Conservation (phyloP, 2,329 filamentous ascomycete species). For the Rugonectria rugulosa region DNA sequence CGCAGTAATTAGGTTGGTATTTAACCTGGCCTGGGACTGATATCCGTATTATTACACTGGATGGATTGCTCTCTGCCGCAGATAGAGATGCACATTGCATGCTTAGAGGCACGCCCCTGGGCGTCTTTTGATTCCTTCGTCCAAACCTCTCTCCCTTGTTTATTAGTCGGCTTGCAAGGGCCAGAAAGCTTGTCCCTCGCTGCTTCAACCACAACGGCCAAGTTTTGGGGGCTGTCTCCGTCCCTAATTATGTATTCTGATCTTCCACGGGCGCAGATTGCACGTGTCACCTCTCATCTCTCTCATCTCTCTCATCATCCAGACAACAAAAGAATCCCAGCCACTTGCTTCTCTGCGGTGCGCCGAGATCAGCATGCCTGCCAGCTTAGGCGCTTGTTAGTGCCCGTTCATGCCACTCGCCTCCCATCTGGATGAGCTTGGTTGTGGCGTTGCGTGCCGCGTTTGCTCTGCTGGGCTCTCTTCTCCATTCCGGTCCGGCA, state of each 20-base stretch:
- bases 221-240: not conserved
- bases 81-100: conserved; percentile 1
- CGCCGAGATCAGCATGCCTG: too few species aligned
- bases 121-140: conserved; percentile 2
- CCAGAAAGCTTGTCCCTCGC: conserved; percentile 12
- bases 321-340: conserved; percentile 2
- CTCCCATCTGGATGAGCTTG: not conserved
- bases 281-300: not conserved
- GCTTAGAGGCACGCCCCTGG: conserved; percentile 11
- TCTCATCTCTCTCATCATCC: too few species aligned
- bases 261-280: not conserved
- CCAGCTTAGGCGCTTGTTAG: not conserved
- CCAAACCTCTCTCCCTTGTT: conserved; percentile 5
- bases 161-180: not conserved
- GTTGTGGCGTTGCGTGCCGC: not conserved
- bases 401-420: conserved; percentile 1
- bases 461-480: conserved; percentile 16
- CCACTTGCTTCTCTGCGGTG: not conserved
- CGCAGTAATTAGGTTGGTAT: too few species aligned
- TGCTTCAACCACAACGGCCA: not conserved
- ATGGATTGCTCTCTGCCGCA: conserved; percentile 2
- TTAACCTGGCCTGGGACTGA: not conserved
- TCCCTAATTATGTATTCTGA: not conserved
- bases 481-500: conserved; percentile 30
- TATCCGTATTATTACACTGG: too few species aligned